Percentiles rank a stretch among this genome's conserved stretches.
Evolutionary conservation across 1,139 yeast genomes (phyloP).

Genomic region (Yamadazyma diospyri): DNA sequence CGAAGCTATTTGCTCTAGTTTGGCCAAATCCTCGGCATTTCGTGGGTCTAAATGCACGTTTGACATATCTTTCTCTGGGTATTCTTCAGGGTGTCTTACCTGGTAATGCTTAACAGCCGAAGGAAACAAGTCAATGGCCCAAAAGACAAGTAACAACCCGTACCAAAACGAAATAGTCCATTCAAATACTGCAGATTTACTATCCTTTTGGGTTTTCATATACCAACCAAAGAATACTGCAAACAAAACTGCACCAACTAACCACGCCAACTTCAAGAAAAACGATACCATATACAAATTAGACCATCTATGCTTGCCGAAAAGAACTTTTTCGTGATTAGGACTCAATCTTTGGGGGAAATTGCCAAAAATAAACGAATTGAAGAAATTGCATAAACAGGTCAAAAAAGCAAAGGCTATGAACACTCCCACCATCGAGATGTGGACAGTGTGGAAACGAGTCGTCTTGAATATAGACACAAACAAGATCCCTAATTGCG

Average conservation of each 20-base stretch:
- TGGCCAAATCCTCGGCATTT: constrained; percentile 12
- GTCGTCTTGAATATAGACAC: constrained; percentile 75
- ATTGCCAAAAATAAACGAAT: constrained; percentile 60
- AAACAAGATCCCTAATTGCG: constrained; percentile 74
- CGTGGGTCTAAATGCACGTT: constrained; percentile 14
- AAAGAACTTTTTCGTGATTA: constrained; percentile 38
- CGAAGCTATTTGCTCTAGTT: constrained; percentile 16
- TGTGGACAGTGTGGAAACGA: constrained; percentile 56
- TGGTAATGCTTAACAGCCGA: constrained; percentile 42
- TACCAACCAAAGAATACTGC: constrained; percentile 66
- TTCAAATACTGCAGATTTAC: constrained; percentile 63
- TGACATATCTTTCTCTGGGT: constrained; percentile 12
- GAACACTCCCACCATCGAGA: constrained; percentile 69
- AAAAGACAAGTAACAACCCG: constrained; percentile 62
- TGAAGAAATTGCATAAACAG: constrained; percentile 55
- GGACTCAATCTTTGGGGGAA: constrained; percentile 42
- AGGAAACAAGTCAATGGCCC: constrained; percentile 71
- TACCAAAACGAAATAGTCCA: constrained; percentile 86
- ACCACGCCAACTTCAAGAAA: constrained; percentile 60
- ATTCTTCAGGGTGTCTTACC: constrained; percentile 22
- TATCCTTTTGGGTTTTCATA: constrained; percentile 32
- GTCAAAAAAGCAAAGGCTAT: constrained; percentile 69
- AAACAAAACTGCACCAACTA: constrained; percentile 60
- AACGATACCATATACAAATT: constrained; percentile 51
- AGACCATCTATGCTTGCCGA: constrained; percentile 35